These are phyloP conservation scores for Alternaria ethzedia DNA, from an alignment of 2,329 filamentous ascomycete species.

Conservation along the genomic window DNA sequence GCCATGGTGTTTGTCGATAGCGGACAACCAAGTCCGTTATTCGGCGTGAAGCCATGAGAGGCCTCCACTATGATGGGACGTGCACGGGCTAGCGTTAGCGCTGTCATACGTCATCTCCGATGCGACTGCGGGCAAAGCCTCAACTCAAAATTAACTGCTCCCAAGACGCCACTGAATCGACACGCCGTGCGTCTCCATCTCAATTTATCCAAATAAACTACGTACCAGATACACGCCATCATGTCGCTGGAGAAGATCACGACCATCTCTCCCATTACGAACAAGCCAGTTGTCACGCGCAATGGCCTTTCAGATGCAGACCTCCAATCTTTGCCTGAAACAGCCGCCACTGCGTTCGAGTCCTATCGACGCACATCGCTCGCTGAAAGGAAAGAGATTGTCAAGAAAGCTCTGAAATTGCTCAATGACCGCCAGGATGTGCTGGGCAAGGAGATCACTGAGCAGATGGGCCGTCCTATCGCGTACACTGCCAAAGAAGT, in stretches of 20 bases:
- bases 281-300: conserved; percentile 80
- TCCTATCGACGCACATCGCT: conserved; percentile 78
- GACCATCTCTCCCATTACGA: conserved; percentile 90
- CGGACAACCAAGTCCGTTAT: conserved; percentile 8
- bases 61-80: conserved; percentile 8
- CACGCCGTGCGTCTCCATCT: conserved; percentile 16
- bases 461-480: conserved; percentile 95
- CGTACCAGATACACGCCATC: conserved; percentile 11
- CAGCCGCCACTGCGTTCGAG: conserved; percentile 76
- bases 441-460: conserved; percentile 82
- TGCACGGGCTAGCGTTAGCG: conserved; percentile 10
- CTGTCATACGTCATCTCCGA: conserved; percentile 22
- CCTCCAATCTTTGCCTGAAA: conserved; percentile 72
- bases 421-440: conserved; percentile 76
- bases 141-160: conserved; percentile 25
- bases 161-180: conserved; percentile 11
- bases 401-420: conserved; percentile 77
- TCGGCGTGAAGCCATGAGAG: conserved; percentile 15
- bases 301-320: conserved; percentile 75
- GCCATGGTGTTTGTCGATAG: conserved; percentile 3
- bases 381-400: conserved; percentile 76
- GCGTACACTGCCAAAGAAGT: conserved; percentile 85
- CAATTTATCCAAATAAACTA: conserved; percentile 21
- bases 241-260: conserved; percentile 66
- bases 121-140: conserved; percentile 12